Evolutionary conservation across 371 early-diverging fungal genomes (phyloP), one percentile per base, ranked within the genome.

Genomic region (Mucor lusitanicus): DNA sequence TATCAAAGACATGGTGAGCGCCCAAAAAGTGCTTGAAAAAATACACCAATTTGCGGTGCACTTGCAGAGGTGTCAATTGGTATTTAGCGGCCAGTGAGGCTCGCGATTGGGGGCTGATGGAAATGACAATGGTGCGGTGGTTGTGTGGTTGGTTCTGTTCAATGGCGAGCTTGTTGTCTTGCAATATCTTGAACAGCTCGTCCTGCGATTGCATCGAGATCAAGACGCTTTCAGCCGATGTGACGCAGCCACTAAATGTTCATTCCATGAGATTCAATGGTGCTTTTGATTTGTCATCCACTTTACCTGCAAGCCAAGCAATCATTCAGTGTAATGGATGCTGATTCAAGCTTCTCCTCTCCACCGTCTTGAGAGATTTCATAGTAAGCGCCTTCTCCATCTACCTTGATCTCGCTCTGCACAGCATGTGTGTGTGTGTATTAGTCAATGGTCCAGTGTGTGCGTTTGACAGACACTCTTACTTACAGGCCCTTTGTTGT

Each of bases 251-350:
- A 81, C 95, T 92, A 61, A 25, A n/a, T 28, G 30, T 30, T 2
- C 15, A 19, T 19, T 11, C 0, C 6, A 30, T 25, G 13, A 55
- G 15, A 3, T 30, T 58, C 37, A 61, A 53, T 42, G 6, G 60
- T 33, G 7, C 7, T 8, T 6, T 39, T 55, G 33, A 32, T 62
- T 28, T 58, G 50, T 33, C 40, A 44, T 42, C 15, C 17, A 59
- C 3, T 40, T 54, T 83, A 92, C 94, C 93, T 95, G 92, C 99
- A 99, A 5, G 99, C 98, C 27, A 99, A 84, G 74, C 99, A 99
- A 82, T 99, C 99, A 72, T 96, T 94, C 32, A 99, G 77, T 13
- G 91, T 87, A 46, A 98, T 95, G 6, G 86, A 82, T 1, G 97
- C 97, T 3, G 90, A 84, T 72, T 95, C 95, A 5, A 95, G 87